Evolutionary conservation across 1,284 basidiomycete species (phyloP), one percentile per base, ranked within the genome.

Genomic region (Hemileia vastatrix): DNA sequence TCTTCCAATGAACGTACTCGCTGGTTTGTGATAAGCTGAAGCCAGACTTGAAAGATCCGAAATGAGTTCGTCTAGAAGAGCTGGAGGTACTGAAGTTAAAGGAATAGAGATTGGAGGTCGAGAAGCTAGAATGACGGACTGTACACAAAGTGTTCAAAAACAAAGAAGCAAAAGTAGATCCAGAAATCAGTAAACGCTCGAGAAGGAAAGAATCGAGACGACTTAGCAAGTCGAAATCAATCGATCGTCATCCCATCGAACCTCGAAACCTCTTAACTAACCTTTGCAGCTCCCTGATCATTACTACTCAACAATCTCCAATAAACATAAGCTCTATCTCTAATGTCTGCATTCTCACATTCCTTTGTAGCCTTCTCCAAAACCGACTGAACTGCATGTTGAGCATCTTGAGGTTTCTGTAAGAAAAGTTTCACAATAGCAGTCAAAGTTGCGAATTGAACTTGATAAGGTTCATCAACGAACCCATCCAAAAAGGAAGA

Each of bases 401-500:
- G 91, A 27, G 90, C 88, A 11, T 84, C 84, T 64, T 95, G 92
- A 1, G 94, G 94, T 72, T 93, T 90, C 77, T 86, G 89, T 68
- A 98, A 81, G 79, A 94, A 98, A 23, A 97, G 82, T 78, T 98
- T 98, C 66, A 97, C 93, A 3, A 95, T 92, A 0, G 93, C 93
- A 0, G 92, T 96, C 56, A 98, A 79, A 0, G 91, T 89, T 77
- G 95, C 92, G 36, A 97, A 81, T 83, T 98, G 94, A 2, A 97
- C 94, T 69, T 88, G 84, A 69, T 93, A 89, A 3, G 90, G 86
- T 77, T 98, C 94, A 72, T 98, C 94, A 45, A 82, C 85, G 79
- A 97, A 98, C 1, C 86, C 82, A 67, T 94, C 90, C 31, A 96
- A 86, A 71, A 96, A 97, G 62, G 87, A 86, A 13, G 85, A 83